Evolutionary conservation across 1,284 basidiomycete species (phyloP), one percentile per base, ranked within the genome.

Genomic region (Cystobasidium slooffiae): DNA sequence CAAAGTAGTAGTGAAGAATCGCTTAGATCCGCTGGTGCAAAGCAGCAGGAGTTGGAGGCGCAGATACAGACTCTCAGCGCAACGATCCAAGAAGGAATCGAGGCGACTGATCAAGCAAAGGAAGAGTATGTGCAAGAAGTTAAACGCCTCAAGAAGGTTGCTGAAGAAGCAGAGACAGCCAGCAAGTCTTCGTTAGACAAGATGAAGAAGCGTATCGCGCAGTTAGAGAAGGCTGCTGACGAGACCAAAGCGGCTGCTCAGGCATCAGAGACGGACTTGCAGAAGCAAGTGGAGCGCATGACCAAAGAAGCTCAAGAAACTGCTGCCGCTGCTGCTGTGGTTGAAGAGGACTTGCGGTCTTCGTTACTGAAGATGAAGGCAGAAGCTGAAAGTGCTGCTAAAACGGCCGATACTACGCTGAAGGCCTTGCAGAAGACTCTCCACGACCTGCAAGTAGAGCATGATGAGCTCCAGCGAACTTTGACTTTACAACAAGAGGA

Each of bases 261-360:
- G 44, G 53, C 66, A 14, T 56, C 66, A 52, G 66, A 68, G 44
- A 37, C 47, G 20, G 66, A 68, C 24, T 52, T 68, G 3, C 66
- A 58, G 24, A 63, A 49, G 10, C 44, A 66, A 49, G 41, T 66
- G 7, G 64, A 66, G 31, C 64, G 39, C 9, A 20, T 66, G 47
- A 20, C 41, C 16, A 47, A 55, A 22, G 51, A 66, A 53, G 49
- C 47, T 8, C 22, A 16, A 12, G 46, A 66, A 22, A 10, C 64
- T 14, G 64, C 39, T 5, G n/a, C 22, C 7, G 64, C 49, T 5
- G 64, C 64, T 3, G 39, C 24, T 16, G 47, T 47, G 6, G 16
- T 6, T n/a, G 64, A 51, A 20, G 64, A 51, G 14, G 22, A 14
- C 6, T 41, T 51, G n/a, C 49, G 61, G 3, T n/a, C 56, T 41